Percentiles rank a stretch among this genome's conserved stretches.
Evolutionary conservation across 2,329 filamentous ascomycete species (phyloP).

Genomic region (Harringtonia aguacate): DNA sequence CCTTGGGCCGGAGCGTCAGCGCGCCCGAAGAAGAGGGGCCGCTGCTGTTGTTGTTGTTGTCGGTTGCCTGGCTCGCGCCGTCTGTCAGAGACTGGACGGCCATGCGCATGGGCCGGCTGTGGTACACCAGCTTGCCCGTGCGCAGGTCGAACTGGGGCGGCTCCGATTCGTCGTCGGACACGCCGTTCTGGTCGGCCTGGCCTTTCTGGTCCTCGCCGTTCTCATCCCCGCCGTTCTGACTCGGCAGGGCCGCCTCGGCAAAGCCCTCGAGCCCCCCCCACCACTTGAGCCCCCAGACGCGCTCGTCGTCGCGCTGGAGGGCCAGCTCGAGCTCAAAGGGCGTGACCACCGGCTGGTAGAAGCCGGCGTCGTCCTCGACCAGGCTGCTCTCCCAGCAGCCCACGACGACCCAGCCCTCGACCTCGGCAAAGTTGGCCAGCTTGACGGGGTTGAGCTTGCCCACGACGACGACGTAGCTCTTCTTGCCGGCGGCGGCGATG

Average conservation of each 20-base stretch:
- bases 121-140: slow-evolving; percentile 72
- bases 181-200: slow-evolving; percentile 15
- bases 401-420: slow-evolving; percentile 94
- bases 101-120: slow-evolving; percentile 62
- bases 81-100: no score
- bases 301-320: slow-evolving; percentile 60
- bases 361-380: slow-evolving; percentile 71
- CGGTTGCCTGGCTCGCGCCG: slow-evolving; percentile 11
- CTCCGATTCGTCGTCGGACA: slow-evolving; percentile 55
- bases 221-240: slow-evolving; percentile 14
- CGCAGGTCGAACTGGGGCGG: slow-evolving; percentile 87
- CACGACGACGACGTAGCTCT: slow-evolving; percentile 91
- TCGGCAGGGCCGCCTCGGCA: slow-evolving; percentile 27
- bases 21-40: slow-evolving; percentile 29
- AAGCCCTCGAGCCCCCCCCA: slow-evolving; percentile 75
- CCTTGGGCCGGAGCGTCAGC: slow-evolving; percentile 44
- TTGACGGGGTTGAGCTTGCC: slow-evolving; percentile 95
- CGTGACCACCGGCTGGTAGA: slow-evolving; percentile 86
- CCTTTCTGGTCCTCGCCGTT: slow-evolving; percentile 7
- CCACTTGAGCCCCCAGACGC: slow-evolving; percentile 84
- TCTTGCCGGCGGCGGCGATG: slow-evolving; percentile 77
- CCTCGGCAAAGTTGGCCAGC: slow-evolving; percentile 89
- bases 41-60: slow-evolving; percentile 3
- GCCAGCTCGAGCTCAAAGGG: slow-evolving; percentile 83
- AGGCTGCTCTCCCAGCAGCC: slow-evolving; percentile 97